phyloP scores from a whole-genome alignment of 2,329 filamentous ascomycete species.

The Emmonsia crescens region DNA sequence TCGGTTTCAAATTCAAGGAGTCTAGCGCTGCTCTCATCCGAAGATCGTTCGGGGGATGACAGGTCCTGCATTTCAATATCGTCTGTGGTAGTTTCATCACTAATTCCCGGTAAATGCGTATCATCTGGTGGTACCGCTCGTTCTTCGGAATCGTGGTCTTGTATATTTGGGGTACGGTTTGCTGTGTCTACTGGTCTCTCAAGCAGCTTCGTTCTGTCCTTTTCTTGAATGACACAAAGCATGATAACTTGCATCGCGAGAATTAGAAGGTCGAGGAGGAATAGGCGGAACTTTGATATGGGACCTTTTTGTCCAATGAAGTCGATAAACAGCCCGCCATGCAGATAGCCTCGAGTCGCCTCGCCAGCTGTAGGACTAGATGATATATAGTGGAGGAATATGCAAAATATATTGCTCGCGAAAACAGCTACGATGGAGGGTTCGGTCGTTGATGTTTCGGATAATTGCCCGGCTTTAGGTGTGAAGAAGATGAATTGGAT shows the following conservation, averaged over 20 bases:
- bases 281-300: conserved; percentile 42
- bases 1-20: conserved; percentile 25
- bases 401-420: conserved; percentile 44
- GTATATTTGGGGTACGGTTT: conserved; percentile 18
- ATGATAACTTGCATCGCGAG: conserved; percentile 47
- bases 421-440: conserved; percentile 45
- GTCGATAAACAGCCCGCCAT: conserved; percentile 53
- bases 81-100: conserved; percentile 18
- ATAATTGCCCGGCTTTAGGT: conserved; percentile 44
- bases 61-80: conserved; percentile 32
- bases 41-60: conserved; percentile 10
- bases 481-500: conserved; percentile 50
- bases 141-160: conserved; percentile 52
- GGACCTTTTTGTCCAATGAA: conserved; percentile 53
- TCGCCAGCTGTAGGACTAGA: conserved; percentile 43
- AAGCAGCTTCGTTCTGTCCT: conserved; percentile 33
- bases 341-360: conserved; percentile 44
- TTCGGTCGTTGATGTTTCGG: conserved; percentile 36
- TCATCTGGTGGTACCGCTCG: conserved; percentile 40
- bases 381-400: conserved; percentile 46
- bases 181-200: conserved; percentile 9
- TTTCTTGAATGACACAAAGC: conserved; percentile 44
- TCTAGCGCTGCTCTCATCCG: conserved; percentile 18
- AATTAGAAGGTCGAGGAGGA: conserved; percentile 44
- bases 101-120: conserved; percentile 9